Evolutionary conservation across 2,329 filamentous ascomycete genomes (phyloP), one percentile per base, ranked within the genome.

Genomic region (Colletotrichum karsti): DNA sequence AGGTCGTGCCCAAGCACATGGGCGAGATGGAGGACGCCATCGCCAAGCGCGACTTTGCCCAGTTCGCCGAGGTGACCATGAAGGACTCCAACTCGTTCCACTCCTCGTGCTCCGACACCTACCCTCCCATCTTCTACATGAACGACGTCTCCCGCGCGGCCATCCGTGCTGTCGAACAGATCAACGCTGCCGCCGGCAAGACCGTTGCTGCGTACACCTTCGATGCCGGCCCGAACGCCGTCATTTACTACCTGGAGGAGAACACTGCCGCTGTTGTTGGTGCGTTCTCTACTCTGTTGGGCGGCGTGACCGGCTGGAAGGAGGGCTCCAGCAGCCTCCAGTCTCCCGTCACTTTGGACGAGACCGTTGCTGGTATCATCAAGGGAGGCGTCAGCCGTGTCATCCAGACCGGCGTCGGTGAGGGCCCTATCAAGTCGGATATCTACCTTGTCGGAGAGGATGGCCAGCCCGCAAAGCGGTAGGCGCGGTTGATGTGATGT

Each of bases 111-210:
- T 85, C 97, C 74, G 96, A 99, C 79, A 98, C 96, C 2, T 94
- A 94, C 82, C 96, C 97, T 48, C 96, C 97, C 18, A 99, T 99
- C 77, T 98, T 97, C 82, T 99, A 99, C 85, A 91, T 99, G 87
- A 99, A 98, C 82, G 96, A 99, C 78, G 91, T 95, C 15, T 95
- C 92, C 20, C 87, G 92, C 39, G 94, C 95, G 1, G 94, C 95
- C 6, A 93, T 99, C 68, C 88, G 93, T 58, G 90, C 94, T 15
- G 95, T 98, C 30, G 94, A 99, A 83, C 88, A 91, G 73, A 93
- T 98, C 82, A 99, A 99, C 77, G 86, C 86, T 60, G 87, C 87
- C 24, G 93, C 92, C 5, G 94, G 93, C 60, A 91, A 90, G 82
- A 91, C 88, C 0, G 87, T 98, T 18, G 94, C 93, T 4, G 96